Conservation (phyloP, 2,329 filamentous ascomycete genomes). For the Tolypocladium nubicola region DNA sequence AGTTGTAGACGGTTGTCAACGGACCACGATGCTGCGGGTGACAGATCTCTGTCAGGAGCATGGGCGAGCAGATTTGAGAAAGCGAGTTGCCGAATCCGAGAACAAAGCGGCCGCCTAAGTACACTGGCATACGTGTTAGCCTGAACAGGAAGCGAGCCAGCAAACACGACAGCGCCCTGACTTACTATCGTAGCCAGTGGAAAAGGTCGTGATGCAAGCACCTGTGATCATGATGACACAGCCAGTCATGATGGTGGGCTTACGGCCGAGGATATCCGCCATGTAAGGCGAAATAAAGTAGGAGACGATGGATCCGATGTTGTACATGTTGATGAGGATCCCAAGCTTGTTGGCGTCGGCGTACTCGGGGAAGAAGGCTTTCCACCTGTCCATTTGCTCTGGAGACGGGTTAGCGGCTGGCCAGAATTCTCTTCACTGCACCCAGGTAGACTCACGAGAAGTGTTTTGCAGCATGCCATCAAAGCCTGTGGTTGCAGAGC, state of each 20-base stretch:
- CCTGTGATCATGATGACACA: slow-evolving; percentile 36
- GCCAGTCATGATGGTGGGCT: slow-evolving; percentile 30
- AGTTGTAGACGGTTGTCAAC: slow-evolving; percentile 58
- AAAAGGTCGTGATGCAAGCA: slow-evolving; percentile 28
- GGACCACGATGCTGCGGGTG: slow-evolving; percentile 58
- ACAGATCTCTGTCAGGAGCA: slow-evolving; percentile 55
- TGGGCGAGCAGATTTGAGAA: slow-evolving; percentile 51
- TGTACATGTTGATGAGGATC: slow-evolving; percentile 41
- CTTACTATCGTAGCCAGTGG: slow-evolving; percentile 31
- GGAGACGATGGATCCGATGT: slow-evolving; percentile 36
- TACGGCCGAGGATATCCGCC: slow-evolving; percentile 32
- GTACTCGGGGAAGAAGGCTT: slow-evolving; percentile 34
- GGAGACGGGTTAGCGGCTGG: neutral
- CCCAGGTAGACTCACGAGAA: slow-evolving; percentile 19
- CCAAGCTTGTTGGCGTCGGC: slow-evolving; percentile 31
- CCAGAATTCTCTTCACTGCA: neutral
- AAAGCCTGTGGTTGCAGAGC: slow-evolving; percentile 51
- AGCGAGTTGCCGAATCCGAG: slow-evolving; percentile 57
- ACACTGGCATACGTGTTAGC: slow-evolving; percentile 14
- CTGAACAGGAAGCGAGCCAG: neutral
- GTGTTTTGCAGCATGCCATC: slow-evolving; percentile 52
- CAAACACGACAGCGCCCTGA: neutral
- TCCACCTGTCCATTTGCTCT: slow-evolving; percentile 43
- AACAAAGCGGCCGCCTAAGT: slow-evolving; percentile 26
- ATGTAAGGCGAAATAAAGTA: slow-evolving; percentile 36